Base-by-base conservation (phyloP, 306 rosid genomes). In the Alnus rubra region DNA sequence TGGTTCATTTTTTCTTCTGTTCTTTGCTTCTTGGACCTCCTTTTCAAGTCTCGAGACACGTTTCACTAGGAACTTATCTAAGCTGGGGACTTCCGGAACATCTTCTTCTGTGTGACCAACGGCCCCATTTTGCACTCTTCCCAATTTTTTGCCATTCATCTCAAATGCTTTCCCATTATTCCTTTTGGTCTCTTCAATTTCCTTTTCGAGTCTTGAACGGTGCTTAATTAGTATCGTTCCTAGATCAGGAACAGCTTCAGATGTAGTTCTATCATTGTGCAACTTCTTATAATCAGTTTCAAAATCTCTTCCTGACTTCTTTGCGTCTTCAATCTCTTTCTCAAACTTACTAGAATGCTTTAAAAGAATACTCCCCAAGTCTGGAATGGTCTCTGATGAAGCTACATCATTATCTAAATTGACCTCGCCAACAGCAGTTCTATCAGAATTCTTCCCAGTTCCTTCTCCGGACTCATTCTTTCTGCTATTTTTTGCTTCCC, bases 401-500 rank as follows among this genome's bases (percentile, higher is more conserved):
- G 77, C 68, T 81, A 47, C 68, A 16, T 52, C 49, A 35, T 42
- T 42, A 42, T 42, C 73, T 65, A 72, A 69, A 69, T 50, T 37
- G 42, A 9, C 71, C 35, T 77, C 77, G 52, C 74, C 84, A 65
- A 71, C 74, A 14, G 76, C 80, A 64, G 81, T 72, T 76, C 65
- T 81, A 56, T 49, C 52, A 68, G 85, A 79, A 63, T 74, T 82
- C 80, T 79, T 83, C 30, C 6, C 68, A 28, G 53, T 72, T 63
- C 69, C 73, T 77, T 86, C 88, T 54, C 37, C 75, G 6, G 80
- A 78, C 74, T 78, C 87, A 73, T 87, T 90, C 75, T 45, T 83
- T 75, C 82, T 82, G 77, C 56, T 75, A 30, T 88, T 86, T 86
- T 86, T 95, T 74, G 97, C 99, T 83, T 93, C 99, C 67, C 58